A percentile compares a stretch with the other conserved stretches of the same genome.
phyloP scores from a whole-genome alignment of 1,284 basidiomycete genomes.

The Grifola frondosa region DNA sequence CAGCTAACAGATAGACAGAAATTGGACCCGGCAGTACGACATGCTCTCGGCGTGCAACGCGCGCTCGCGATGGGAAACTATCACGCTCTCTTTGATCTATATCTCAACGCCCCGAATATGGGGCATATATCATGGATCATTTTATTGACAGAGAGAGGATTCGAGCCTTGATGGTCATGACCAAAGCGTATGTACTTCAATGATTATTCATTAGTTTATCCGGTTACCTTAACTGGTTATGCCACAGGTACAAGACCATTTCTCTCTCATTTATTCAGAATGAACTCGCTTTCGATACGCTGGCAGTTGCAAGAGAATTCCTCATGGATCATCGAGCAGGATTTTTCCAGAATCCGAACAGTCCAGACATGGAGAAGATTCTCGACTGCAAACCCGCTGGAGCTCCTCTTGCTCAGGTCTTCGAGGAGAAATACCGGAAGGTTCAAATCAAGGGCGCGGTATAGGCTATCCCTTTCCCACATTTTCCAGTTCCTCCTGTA shows the following conservation, averaged over 20 bases:
- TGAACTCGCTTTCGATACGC: constrained; percentile 82
- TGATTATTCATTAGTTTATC: constrained; percentile 1
- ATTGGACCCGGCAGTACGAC: constrained; percentile 74
- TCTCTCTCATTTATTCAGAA: constrained; percentile 76
- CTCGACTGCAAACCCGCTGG: constrained; percentile 66
- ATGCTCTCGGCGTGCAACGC: constrained; percentile 88
- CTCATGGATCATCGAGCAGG: constrained; percentile 70
- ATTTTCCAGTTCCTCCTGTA: constrained; percentile 2
- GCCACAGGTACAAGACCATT: constrained; percentile 72
- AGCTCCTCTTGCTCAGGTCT: constrained; percentile 52
- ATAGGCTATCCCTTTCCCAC: constrained; percentile 17
- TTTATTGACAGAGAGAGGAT: constrained; percentile 92
- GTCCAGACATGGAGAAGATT: constrained; percentile 56
- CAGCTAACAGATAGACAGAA: constrained; percentile 92
- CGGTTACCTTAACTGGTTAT: not conserved
- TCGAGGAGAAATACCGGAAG: constrained; percentile 76
- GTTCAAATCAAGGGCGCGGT: constrained; percentile 68
- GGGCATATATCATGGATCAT: constrained; percentile 99
- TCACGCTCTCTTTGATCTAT: constrained; percentile 87
- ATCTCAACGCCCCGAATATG: constrained; percentile 90
- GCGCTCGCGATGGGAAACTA: constrained; percentile 94
- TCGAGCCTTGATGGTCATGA: constrained; percentile 85
- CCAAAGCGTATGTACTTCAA: constrained; percentile 75
- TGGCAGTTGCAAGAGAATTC: constrained; percentile 69
- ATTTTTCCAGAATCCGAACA: constrained; percentile 65